Percentiles rank a stretch among this genome's conserved stretches.
phyloP scores from a whole-genome alignment of 148 eudicot species.

The Cornus kousa region DNA sequence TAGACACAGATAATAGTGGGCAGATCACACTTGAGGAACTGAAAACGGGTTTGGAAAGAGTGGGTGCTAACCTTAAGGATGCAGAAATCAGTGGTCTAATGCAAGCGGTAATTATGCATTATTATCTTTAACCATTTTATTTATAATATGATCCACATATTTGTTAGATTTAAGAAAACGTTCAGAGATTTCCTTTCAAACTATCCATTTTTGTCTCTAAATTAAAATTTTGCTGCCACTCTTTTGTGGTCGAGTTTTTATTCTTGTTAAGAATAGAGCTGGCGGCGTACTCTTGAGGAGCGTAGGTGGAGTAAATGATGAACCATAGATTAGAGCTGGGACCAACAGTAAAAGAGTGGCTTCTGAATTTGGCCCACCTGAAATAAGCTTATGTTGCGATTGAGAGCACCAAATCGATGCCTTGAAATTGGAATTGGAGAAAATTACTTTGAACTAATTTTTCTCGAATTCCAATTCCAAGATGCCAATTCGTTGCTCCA shows the following conservation, averaged over 20 bases:
- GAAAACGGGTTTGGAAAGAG: conserved; percentile 66
- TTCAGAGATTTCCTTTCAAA: not conserved
- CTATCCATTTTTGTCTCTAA: not conserved
- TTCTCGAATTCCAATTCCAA: no score
- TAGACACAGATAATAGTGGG: conserved; percentile 72
- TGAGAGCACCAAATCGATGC: no score
- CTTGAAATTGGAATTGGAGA: no score
- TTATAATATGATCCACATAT: not conserved
- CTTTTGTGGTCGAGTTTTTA: not conserved
- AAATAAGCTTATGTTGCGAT: not conserved
- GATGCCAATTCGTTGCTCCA: no score
- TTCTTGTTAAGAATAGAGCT: not conserved
- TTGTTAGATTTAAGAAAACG: not conserved
- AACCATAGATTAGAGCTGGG: no score
- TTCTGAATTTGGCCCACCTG: not conserved
- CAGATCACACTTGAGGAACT: conserved; percentile 76
- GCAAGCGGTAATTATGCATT: conserved; percentile 60
- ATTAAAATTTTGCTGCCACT: not conserved
- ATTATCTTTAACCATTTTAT: not conserved
- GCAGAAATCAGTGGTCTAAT: conserved; percentile 56
- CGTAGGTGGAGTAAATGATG: not conserved
- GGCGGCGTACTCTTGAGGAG: not conserved
- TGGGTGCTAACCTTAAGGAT: conserved; percentile 65
- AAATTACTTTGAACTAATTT: no score
- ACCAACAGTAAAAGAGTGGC: no score